Evolutionary conservation across 1,139 yeast genomes (phyloP).

Genomic region (Protomyces inundatus): DNA sequence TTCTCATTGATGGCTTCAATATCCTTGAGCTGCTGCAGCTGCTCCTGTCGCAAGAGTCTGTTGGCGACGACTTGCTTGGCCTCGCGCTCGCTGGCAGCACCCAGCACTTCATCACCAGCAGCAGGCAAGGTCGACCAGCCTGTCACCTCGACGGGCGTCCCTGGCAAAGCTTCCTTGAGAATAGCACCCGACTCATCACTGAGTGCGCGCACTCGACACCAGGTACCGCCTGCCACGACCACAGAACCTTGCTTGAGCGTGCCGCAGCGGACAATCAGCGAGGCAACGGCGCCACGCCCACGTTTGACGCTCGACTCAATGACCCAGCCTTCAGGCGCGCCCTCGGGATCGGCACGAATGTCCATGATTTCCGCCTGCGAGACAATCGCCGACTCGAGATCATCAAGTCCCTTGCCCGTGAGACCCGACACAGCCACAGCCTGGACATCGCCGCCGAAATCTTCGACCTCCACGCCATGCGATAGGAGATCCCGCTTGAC

Average conservation of each 20-base stretch:
- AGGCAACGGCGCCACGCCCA: slow-evolving; percentile 68
- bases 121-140: slow-evolving; percentile 95
- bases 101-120: slow-evolving; percentile 80
- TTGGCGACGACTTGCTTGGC: slow-evolving; percentile 73
- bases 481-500: slow-evolving; percentile 72
- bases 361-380: slow-evolving; percentile 81
- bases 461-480: slow-evolving; percentile 79
- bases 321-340: slow-evolving; percentile 74
- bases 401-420: slow-evolving; percentile 79
- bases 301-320: slow-evolving; percentile 78
- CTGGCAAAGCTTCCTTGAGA: slow-evolving; percentile 69
- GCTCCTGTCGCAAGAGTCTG: slow-evolving; percentile 53
- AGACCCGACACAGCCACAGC: slow-evolving; percentile 83
- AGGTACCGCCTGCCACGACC: slow-evolving; percentile 78
- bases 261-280: slow-evolving; percentile 77
- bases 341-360: slow-evolving; percentile 54
- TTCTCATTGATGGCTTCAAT: slow-evolving; percentile 64
- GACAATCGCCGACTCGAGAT: slow-evolving; percentile 81
- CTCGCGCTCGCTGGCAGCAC: slow-evolving; percentile 64
- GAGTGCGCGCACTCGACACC: slow-evolving; percentile 81
- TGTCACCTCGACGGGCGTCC: slow-evolving; percentile 83
- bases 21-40: slow-evolving; percentile 58
- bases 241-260: slow-evolving; percentile 63
- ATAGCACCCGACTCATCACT: slow-evolving; percentile 65
- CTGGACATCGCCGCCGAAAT: slow-evolving; percentile 93